These are phyloP conservation scores for Lepidium aucheri DNA, from an alignment of 345 rosid species.

Conservation along the genomic window DNA sequence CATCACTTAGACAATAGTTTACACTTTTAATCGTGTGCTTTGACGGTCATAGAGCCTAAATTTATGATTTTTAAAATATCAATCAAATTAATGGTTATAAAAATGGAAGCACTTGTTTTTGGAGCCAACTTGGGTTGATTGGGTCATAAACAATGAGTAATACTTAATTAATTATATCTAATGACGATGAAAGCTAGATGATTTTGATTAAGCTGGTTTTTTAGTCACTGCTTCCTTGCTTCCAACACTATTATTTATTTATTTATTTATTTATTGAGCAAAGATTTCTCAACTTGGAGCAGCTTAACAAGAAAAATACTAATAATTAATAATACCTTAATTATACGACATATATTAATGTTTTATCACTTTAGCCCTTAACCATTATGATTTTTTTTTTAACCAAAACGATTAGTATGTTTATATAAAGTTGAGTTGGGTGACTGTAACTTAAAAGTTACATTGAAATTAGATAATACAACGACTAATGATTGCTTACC, in stretches of 20 bases:
- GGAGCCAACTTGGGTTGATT: background rate
- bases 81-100: background rate
- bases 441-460: constrained; percentile 3
- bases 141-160: background rate
- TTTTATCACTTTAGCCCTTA: background rate
- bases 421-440: background rate
- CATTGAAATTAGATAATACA: background rate
- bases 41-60: background rate
- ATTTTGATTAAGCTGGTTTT: constrained; percentile 12
- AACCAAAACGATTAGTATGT: background rate
- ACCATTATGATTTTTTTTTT: background rate
- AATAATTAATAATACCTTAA: background rate
- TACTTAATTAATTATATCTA: constrained; percentile 1
- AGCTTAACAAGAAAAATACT: background rate
- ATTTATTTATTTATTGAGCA: background rate
- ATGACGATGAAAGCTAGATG: constrained; percentile 6
- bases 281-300: background rate
- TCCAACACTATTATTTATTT: constrained; percentile 15
- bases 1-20: constrained; percentile 1
- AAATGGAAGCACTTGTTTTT: constrained; percentile 2
- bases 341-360: background rate
- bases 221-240: constrained; percentile 24
- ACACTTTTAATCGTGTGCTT: background rate
- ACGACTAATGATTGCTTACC: background rate
- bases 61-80: background rate